phyloP scores from a whole-genome alignment of 306 rosid genomes.

The Quercus mongolica region DNA sequence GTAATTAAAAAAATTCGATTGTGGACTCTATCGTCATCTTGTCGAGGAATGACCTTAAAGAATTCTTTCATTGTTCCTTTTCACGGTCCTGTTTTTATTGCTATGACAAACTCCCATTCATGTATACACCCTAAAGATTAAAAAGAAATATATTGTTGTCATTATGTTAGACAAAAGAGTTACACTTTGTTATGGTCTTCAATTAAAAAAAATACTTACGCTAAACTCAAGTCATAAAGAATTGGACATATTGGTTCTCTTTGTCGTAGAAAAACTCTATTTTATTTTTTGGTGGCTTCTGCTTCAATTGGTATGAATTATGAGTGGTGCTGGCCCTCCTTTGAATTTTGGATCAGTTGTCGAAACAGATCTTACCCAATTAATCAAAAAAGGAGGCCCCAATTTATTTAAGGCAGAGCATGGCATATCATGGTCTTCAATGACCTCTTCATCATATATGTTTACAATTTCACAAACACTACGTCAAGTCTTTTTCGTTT shows the following conservation, averaged over 20 bases:
- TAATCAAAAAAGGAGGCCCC: neutral
- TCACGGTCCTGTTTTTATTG: neutral
- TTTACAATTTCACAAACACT: no score
- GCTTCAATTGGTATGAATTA: neutral
- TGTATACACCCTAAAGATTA: neutral
- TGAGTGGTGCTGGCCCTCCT: neutral
- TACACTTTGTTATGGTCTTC: neutral
- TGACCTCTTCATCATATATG: no score
- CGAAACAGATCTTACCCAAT: neutral
- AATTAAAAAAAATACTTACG: no score
- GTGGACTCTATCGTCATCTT: conserved; percentile 8
- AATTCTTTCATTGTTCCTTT: neutral
- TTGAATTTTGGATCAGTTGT: neutral
- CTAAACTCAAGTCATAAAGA: neutral
- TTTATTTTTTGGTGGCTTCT: neutral
- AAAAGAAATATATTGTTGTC: neutral
- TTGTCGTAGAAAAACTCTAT: neutral
- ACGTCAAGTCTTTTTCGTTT: no score
- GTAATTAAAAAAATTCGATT: neutral
- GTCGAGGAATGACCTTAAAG: neutral
- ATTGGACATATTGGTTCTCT: neutral
- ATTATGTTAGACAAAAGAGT: neutral
- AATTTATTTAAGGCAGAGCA: no score
- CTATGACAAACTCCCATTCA: neutral
- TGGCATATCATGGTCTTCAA: no score